These are phyloP conservation scores for Rhizopus arrhizus DNA, from an alignment of 371 early-diverging fungal species.

Conservation along the genomic window DNA sequence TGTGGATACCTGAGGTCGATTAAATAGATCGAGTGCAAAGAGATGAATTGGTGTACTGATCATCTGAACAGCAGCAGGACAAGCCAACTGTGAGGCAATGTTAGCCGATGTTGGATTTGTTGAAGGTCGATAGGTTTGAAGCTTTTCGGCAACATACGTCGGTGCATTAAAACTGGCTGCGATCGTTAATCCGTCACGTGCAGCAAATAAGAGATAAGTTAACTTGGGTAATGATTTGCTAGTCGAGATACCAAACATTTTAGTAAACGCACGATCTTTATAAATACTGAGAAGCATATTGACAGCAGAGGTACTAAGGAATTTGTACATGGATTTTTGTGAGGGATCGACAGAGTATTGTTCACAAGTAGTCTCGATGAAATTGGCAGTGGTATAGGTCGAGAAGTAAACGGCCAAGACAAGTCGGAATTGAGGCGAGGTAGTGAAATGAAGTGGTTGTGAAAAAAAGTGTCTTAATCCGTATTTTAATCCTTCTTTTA, in stretches of 20 bases:
- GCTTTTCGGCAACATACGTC: constrained; percentile 29
- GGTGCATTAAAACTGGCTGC: constrained; percentile 73
- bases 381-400: constrained; percentile 64
- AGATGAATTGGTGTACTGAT: constrained; percentile 65
- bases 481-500: constrained; percentile 46
- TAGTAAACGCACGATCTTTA: constrained; percentile 65
- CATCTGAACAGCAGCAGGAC: constrained; percentile 62
- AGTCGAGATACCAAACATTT: constrained; percentile 59
- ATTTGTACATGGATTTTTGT: constrained; percentile 52
- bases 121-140: constrained; percentile 25
- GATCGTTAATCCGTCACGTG: constrained; percentile 67
- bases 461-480: constrained; percentile 46
- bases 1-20: constrained; percentile 40
- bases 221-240: constrained; percentile 51
- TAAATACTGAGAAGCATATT: constrained; percentile 61
- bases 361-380: constrained; percentile 57
- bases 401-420: constrained; percentile 59
- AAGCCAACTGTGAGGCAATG: constrained; percentile 51
- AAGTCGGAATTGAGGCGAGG: constrained; percentile 52
- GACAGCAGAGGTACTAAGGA: constrained; percentile 56
- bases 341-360: constrained; percentile 28
- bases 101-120: constrained; percentile 31
- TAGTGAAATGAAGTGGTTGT: constrained; percentile 47
- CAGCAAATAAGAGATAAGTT: constrained; percentile 57
- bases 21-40: constrained; percentile 63